Evolutionary conservation across 176 grass and related monocot species (phyloP).

Genomic region (Panicum miliaceum): DNA sequence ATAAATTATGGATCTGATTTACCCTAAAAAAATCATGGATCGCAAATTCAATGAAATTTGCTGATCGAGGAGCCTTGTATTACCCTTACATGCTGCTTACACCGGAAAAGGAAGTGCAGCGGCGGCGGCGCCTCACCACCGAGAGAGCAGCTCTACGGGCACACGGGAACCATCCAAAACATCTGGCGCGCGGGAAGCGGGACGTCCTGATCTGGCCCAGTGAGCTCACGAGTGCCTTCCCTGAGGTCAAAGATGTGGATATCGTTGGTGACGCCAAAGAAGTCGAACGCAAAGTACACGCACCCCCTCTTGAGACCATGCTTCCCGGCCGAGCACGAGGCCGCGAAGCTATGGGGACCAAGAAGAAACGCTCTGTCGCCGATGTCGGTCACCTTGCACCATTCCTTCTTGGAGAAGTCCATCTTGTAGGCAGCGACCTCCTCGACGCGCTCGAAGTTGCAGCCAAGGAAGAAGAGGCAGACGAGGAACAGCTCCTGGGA

Average conservation of each 20-base stretch:
- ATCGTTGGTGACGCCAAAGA: too few relatives aligned
- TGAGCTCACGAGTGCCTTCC: neutral
- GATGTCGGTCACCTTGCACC: neutral
- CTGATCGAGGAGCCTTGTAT: too few relatives aligned
- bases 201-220: neutral
- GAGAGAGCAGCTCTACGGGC: neutral
- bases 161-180: neutral
- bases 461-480: neutral
- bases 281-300: neutral
- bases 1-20: neutral
- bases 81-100: too few relatives aligned
- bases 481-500: neutral
- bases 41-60: too few relatives aligned
- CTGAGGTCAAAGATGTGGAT: neutral
- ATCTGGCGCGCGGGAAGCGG: neutral
- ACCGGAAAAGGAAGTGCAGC: too few relatives aligned
- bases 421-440: neutral
- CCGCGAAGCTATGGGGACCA: neutral
- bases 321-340: neutral
- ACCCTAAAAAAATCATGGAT: neutral
- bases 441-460: neutral
- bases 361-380: constrained; percentile 1
- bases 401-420: neutral
- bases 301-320: neutral
- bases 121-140: too few relatives aligned